These are phyloP conservation scores for Trichoderma orchidacearum DNA, from an alignment of 495 filamentous ascomycete species.

Conservation along the genomic window DNA sequence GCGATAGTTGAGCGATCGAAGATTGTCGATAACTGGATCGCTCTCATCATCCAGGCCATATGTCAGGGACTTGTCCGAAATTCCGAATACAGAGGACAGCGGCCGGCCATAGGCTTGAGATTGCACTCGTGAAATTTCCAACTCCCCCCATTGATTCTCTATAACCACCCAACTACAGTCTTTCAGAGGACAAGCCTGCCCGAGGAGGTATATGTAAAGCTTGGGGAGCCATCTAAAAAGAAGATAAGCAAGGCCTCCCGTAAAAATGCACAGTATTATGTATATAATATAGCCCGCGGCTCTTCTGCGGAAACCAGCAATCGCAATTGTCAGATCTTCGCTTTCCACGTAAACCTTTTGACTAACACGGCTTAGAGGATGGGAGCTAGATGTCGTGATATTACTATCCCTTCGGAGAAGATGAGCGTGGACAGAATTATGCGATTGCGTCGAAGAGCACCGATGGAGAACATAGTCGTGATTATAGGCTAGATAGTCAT, in stretches of 20 bases:
- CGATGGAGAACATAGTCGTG: constrained; percentile 26
- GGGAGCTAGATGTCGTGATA: constrained; percentile 45
- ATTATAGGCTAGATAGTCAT: constrained; percentile 19
- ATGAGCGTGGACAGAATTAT: constrained; percentile 53
- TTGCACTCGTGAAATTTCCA: constrained; percentile 54
- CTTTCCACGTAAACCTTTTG: constrained; percentile 89
- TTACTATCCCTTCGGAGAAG: constrained; percentile 51
- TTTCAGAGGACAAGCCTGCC: constrained; percentile 47
- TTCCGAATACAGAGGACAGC: constrained; percentile 77
- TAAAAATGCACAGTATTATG: constrained; percentile 48
- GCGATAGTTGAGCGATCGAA: constrained; percentile 75
- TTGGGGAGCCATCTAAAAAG: constrained; percentile 79
- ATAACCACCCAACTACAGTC: constrained; percentile 84
- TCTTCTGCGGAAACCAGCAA: constrained; percentile 80
- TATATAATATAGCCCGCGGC: constrained; percentile 54
- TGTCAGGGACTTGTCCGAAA: constrained; percentile 38
- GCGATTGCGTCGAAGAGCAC: constrained; percentile 30
- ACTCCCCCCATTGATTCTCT: constrained; percentile 95
- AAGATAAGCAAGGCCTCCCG: constrained; percentile 68
- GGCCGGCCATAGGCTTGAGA: constrained; percentile 60
- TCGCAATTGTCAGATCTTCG: constrained; percentile 85
- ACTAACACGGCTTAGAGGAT: constrained; percentile 44
- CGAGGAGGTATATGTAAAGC: constrained; percentile 69
- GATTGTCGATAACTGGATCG: constrained; percentile 59
- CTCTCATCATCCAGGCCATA: constrained; percentile 64